These are phyloP conservation scores for Verticillium zaregamsianum DNA, from an alignment of 2,329 filamentous ascomycete species.

Conservation along the genomic window DNA sequence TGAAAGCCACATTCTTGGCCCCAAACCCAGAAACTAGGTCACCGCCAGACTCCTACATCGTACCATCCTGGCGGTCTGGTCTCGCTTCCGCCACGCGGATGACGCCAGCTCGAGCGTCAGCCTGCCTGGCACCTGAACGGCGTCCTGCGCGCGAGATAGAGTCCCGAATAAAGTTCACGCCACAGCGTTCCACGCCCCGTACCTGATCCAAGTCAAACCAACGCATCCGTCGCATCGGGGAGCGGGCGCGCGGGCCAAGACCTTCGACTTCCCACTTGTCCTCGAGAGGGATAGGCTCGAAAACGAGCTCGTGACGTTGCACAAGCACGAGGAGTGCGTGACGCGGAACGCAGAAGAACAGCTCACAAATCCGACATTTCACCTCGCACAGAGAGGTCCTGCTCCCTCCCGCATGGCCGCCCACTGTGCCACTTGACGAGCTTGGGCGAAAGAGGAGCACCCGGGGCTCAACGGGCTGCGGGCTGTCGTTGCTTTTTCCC, in stretches of 20 bases:
- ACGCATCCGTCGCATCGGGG: neutral
- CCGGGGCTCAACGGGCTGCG: too few species aligned
- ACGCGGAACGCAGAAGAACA: slow-evolving; percentile 1
- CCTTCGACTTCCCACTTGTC: neutral
- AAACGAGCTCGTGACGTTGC: slow-evolving; percentile 1
- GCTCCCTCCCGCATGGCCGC: neutral
- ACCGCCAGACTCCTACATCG: neutral
- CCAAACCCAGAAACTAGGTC: neutral
- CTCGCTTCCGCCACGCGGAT: neutral
- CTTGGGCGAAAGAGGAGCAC: neutral
- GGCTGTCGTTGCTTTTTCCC: neutral
- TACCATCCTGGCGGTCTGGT: neutral
- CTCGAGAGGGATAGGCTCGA: slow-evolving; percentile 2
- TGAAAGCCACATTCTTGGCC: neutral
- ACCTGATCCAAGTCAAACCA: neutral
- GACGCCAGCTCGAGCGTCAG: neutral
- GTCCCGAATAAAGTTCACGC: neutral
- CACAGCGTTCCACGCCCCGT: neutral
- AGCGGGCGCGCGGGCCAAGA: neutral
- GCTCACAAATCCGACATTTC: slow-evolving; percentile 7
- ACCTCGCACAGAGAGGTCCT: slow-evolving; percentile 1
- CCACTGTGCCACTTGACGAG: neutral
- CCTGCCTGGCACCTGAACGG: neutral
- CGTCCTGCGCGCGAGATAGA: neutral
- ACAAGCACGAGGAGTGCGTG: neutral